Conservation (phyloP, 2,329 filamentous ascomycete genomes). For the Taxawa tesnikishii region DNA sequence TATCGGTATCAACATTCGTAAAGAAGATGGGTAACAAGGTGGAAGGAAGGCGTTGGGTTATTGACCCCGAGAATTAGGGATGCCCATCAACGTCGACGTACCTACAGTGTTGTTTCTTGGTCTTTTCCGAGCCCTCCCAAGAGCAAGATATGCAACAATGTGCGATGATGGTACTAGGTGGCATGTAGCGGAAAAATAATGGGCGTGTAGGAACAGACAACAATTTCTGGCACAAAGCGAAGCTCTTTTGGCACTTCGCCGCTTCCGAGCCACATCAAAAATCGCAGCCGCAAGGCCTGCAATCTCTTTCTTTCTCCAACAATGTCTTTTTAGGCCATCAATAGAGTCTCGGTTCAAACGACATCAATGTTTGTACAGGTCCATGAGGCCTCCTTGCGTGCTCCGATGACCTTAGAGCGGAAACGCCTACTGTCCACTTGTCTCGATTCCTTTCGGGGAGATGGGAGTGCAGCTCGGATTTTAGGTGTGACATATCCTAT, state of each 20-base stretch:
- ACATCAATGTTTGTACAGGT: constrained; percentile 86
- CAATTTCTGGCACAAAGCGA: not conserved
- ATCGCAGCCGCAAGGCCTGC: not conserved
- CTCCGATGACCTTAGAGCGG: constrained; percentile 92
- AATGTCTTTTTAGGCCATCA: constrained; percentile 84
- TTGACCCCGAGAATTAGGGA: too few species aligned
- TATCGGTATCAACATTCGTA: too few species aligned
- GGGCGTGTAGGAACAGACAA: not conserved
- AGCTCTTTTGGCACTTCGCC: too few species aligned
- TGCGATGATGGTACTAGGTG: too few species aligned
- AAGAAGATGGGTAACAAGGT: too few species aligned
- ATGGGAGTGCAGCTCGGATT: constrained; percentile 28
- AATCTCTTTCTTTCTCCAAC: constrained; percentile 39
- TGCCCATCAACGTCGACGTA: too few species aligned
- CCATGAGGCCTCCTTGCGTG: constrained; percentile 72
- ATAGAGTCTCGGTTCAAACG: constrained; percentile 99
- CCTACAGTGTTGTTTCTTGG: too few species aligned
- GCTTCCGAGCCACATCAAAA: too few species aligned
- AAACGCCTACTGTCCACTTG: constrained; percentile 51
- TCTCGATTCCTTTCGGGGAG: constrained; percentile 36
- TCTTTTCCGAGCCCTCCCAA: too few species aligned
- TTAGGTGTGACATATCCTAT: constrained; percentile 28
- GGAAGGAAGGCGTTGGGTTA: too few species aligned
- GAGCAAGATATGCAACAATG: too few species aligned
- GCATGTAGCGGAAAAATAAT: too few species aligned